Evolutionary conservation across 1,139 yeast genomes (phyloP), one percentile per base, ranked within the genome.

Genomic region (Kodamaea fungicola): DNA sequence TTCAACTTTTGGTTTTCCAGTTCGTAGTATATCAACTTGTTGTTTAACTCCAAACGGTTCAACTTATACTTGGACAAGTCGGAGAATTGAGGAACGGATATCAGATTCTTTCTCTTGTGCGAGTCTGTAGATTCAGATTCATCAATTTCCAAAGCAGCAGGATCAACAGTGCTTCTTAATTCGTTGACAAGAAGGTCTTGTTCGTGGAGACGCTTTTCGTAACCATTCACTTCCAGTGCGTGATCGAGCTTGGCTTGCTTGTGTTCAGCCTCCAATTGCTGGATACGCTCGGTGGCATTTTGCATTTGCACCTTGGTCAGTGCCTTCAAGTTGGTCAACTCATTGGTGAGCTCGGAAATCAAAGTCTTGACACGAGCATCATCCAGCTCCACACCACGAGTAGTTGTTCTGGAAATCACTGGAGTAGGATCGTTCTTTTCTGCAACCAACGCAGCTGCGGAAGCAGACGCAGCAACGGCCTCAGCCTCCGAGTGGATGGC

Each of bases 281-380:
- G 55, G 33, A 79, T 77, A 43, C 68, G 72, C 30, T 68, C 71
- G 33, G 77, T 71, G 1, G 85, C 85, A 40, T 61, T 61, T 47
- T 66, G 71, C 57, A 80, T 78, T 46, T 77, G 80, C 4, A 59
- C 56, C 39, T 66, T 70, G 6, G 84, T 71, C 6, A 75, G 62
- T 7, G 59, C 40, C 45, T 67, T 76, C 47, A 79, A 60, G 21
- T 62, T 60, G 26, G 61, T 62, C 37, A 79, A 57, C 44, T 80
- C 82, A 21, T 53, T 51, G 13, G 78, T 74, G 35, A 78, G 58
- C 33, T 68, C 69, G n/a, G 53, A 50, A 21, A 74, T 63, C 22
- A 67, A 47, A 33, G 55, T 54, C 44, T 66, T 69, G 12, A 64
- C 64, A 35, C 57, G 55, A 13, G 50, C 51, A 26, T 60, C 61